Percentiles rank a stretch among this genome's conserved stretches.
phyloP scores from a whole-genome alignment of 768 basidiomycete genomes.

The Lentinula boryana region DNA sequence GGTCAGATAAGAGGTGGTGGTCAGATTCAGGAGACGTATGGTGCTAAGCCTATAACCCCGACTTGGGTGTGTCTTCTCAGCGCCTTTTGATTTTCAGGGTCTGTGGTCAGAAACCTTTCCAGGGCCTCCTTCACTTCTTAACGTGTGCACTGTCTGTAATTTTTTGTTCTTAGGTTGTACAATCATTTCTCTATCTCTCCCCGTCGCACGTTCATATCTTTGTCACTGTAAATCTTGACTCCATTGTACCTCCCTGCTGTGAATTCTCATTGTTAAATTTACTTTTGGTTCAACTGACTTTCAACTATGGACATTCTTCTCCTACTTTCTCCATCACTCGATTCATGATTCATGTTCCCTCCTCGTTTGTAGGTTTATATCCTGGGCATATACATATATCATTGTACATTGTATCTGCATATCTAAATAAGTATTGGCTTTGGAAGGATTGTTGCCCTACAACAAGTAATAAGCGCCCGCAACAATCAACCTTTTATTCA shows the following conservation, averaged over 20 bases:
- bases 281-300: no score
- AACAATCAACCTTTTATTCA: no score
- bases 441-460: not conserved
- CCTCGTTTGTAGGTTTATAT: not conserved
- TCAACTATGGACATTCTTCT: not conserved
- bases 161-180: not conserved
- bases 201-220: not conserved
- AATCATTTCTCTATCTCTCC: not conserved
- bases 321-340: no score
- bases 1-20: conserved; percentile 74
- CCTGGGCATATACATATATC: not conserved
- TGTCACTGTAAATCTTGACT: not conserved
- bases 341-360: not conserved
- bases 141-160: not conserved
- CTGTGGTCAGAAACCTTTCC: not conserved
- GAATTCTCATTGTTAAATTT: no score
- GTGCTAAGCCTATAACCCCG: not conserved
- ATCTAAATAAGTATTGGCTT: not conserved
- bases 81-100: not conserved
- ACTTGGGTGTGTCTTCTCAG: not conserved
- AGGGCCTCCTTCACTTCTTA: not conserved
- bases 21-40: conserved; percentile 25
- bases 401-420: not conserved
- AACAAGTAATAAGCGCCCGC: not conserved
- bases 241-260: not conserved